These are phyloP conservation scores for Physcomitrellopsis africana DNA, from an alignment of 225 moss, liverwort and hornwort species.

Conservation along the genomic window DNA sequence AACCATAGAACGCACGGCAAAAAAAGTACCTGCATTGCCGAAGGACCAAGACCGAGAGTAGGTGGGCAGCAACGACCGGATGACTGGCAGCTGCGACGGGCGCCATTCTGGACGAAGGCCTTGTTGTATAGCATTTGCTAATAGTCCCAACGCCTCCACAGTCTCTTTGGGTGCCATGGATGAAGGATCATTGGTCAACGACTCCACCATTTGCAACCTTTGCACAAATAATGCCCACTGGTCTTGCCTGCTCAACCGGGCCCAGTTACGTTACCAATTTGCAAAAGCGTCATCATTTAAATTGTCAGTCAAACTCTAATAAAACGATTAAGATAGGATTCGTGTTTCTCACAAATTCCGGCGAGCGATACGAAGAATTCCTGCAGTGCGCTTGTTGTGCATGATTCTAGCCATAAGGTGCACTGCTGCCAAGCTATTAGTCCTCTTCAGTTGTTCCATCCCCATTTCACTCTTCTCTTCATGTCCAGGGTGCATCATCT, in stretches of 20 bases:
- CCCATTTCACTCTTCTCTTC: conserved; percentile 65
- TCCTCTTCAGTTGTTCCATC: conserved; percentile 71
- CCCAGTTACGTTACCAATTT: conserved; percentile 3
- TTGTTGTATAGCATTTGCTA: conserved; percentile 86
- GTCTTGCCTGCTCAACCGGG: conserved; percentile 64
- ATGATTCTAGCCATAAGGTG: conserved; percentile 85
- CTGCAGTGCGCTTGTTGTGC: conserved; percentile 84
- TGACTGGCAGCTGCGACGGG: conserved; percentile 80
- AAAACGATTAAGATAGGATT: neutral
- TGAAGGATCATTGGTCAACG: conserved; percentile 70
- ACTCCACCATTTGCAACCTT: conserved; percentile 76
- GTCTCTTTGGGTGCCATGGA: conserved; percentile 92
- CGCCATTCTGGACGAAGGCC: conserved; percentile 88
- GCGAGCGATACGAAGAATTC: conserved; percentile 87
- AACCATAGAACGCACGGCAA: conserved; percentile 4
- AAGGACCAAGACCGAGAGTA: conserved; percentile 67
- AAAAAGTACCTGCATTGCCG: conserved; percentile 64
- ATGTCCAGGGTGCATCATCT: conserved; percentile 57
- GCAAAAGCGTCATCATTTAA: neutral
- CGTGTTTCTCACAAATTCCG: conserved; percentile 68
- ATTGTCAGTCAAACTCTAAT: neutral
- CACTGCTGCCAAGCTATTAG: conserved; percentile 82
- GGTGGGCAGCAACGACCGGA: conserved; percentile 75
- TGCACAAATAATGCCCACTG: conserved; percentile 85
- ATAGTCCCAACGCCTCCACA: conserved; percentile 72